A percentile compares a stretch with the other conserved stretches of the same genome.
Evolutionary conservation across 768 basidiomycete genomes (phyloP).

Genomic region (Amanita exitialis): DNA sequence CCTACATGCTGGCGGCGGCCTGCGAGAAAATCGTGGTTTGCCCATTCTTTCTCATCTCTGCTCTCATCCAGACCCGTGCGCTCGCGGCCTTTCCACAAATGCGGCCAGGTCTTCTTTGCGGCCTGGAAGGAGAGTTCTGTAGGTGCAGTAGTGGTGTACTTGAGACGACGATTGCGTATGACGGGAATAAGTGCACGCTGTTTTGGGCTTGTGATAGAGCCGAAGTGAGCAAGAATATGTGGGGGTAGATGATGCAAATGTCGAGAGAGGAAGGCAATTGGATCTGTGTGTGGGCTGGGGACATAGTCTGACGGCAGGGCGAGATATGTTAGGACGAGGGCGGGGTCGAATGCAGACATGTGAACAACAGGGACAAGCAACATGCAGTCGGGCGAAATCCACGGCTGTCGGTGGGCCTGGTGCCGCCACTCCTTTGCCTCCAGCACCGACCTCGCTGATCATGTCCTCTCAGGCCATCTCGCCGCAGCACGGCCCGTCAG

Average conservation of each 20-base stretch:
- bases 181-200: conserved; percentile 51
- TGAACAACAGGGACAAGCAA: background rate
- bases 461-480: conserved; percentile 40
- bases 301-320: conserved; percentile 46
- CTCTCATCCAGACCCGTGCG: conserved; percentile 40
- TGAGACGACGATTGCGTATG: conserved; percentile 67
- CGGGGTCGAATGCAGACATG: background rate
- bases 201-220: conserved; percentile 43
- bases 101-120: conserved; percentile 54
- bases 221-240: conserved; percentile 40
- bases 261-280: conserved; percentile 52
- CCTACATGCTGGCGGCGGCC: conserved; percentile 54
- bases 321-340: conserved; percentile 34
- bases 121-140: conserved; percentile 40
- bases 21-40: conserved; percentile 44
- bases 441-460: conserved; percentile 28
- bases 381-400: conserved; percentile 5
- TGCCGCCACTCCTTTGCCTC: conserved; percentile 33
- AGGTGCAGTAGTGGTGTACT: conserved; percentile 47
- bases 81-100: conserved; percentile 53
- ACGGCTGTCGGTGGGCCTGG: conserved; percentile 43
- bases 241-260: conserved; percentile 61
- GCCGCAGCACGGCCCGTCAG: conserved; percentile 30
- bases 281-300: conserved; percentile 48
- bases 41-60: conserved; percentile 66